phyloP scores from a whole-genome alignment of 768 basidiomycete species.

The Rhodotorula kratochvilovae region DNA sequence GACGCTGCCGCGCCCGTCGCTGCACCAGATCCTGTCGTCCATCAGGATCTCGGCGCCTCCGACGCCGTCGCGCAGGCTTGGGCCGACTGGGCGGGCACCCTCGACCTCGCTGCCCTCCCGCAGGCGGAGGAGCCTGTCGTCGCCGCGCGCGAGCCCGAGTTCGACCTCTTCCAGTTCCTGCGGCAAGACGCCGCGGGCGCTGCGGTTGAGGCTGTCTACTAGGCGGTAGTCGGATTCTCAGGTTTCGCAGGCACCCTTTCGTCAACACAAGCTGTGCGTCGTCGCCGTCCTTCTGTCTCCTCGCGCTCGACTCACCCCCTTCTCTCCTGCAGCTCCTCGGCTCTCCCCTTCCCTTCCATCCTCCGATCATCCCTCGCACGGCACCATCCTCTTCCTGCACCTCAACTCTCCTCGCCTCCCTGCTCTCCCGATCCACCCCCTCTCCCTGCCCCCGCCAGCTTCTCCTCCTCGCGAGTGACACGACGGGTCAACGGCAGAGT shows the following conservation, averaged over 20 bases:
- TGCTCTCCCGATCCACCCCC: background rate
- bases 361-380: background rate
- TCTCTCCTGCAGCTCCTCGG: background rate
- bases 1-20: conserved; percentile 1
- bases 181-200: conserved; percentile 8
- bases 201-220: conserved; percentile 23
- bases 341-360: no score
- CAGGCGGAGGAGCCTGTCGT: no score
- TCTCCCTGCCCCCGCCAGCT: background rate
- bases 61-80: conserved; percentile 17
- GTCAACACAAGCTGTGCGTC: background rate
- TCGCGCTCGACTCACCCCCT: background rate
- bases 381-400: no score
- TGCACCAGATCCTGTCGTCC: conserved; percentile 32
- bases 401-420: background rate
- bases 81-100: conserved; percentile 18
- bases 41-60: conserved; percentile 12
- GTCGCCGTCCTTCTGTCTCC: background rate
- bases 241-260: no score
- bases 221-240: background rate
- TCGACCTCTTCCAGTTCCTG: conserved; percentile 33
- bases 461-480: background rate
- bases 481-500: background rate
- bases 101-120: background rate
- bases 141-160: background rate